Evolutionary conservation across 169 alveolate species (phyloP), one percentile per base, ranked within the genome.

Genomic region (Plasmodium gallinaceum): DNA sequence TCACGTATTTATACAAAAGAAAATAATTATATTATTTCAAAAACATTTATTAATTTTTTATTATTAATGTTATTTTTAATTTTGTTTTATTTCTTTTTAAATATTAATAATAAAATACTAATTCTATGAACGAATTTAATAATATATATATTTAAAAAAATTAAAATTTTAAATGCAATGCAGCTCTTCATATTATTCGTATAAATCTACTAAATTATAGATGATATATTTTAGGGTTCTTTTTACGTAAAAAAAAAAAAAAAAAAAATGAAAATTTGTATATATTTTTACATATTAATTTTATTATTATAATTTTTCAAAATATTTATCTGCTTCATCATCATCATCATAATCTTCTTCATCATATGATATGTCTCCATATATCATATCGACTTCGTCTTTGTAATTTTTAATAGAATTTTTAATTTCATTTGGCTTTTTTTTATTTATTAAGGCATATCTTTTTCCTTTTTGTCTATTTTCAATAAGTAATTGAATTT

Each of bases 341-440:
- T 76, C 89, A n/a, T 74, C 58, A 7, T 74, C 88, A 42, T 76
- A 76, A 16, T 76, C 89, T 9, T 76, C 89, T 57, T 76, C 89
- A 52, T 76, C 94, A 65, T 93, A 94, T 24, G 94, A 90, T 16
- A 93, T 69, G 20, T 93, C 96, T 0, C 96, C 96, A 83, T 93
- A 93, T 24, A 93, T 89, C 95, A 93, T 92, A 73, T 93, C 96
- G 10, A 93, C 94, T 70, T 93, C 96, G 52, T 93, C 96, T 88
- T 93, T 78, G 80, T 93, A 93, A 91, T 92, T 93, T 61, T 87
- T 91, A 57, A 88, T 65, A 24, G 93, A 66, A 39, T 93, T 54
- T 18, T 86, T 76, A 46, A 91, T 95, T 85, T 80, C 90, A 58
- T 76, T 76, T 66, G 89, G 89, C 20, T 76, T 76, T 22, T 76